These are phyloP conservation scores for Colletotrichum salicis DNA, from an alignment of 2,329 filamentous ascomycete species.

Conservation along the genomic window DNA sequence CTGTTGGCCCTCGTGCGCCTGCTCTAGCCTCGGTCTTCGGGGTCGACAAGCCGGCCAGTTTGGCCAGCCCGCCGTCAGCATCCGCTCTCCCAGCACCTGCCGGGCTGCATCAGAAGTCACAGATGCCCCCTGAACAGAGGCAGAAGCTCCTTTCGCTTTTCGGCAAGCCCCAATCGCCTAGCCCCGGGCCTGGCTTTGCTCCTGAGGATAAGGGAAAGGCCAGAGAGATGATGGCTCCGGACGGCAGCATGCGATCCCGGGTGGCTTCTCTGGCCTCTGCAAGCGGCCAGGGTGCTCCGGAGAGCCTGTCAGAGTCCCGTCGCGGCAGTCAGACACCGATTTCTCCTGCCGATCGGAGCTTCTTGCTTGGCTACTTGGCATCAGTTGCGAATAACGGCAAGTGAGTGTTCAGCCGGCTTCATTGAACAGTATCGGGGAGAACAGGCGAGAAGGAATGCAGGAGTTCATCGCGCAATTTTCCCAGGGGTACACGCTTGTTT, in stretches of 20 bases:
- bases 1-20: slow-evolving; percentile 8
- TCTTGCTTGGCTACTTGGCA: slow-evolving; percentile 80
- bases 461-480: not conserved
- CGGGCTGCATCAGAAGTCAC: slow-evolving; percentile 45
- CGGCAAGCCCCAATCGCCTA: slow-evolving; percentile 54
- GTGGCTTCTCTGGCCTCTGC: slow-evolving; percentile 58
- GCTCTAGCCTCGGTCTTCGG: slow-evolving; percentile 11
- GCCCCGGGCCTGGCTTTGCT: slow-evolving; percentile 21
- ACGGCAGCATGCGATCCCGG: slow-evolving; percentile 47
- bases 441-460: not conserved
- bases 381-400: slow-evolving; percentile 54
- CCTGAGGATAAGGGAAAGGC: slow-evolving; percentile 41
- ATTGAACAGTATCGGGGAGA: not conserved
- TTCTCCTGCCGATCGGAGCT: slow-evolving; percentile 78
- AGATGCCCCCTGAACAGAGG: slow-evolving; percentile 54
- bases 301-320: slow-evolving; percentile 46
- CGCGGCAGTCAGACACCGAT: slow-evolving; percentile 65
- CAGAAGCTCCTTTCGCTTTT: slow-evolving; percentile 71
- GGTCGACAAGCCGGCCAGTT: slow-evolving; percentile 35
- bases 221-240: slow-evolving; percentile 43
- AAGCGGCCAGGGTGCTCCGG: slow-evolving; percentile 44
- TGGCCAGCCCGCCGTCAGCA: slow-evolving; percentile 42
- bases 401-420: not conserved
- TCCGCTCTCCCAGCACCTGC: slow-evolving; percentile 43
- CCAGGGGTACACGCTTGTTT: not conserved